These are phyloP conservation scores for Anethum foeniculum DNA, from an alignment of 140 eudicot genomes.

Conservation along the genomic window DNA sequence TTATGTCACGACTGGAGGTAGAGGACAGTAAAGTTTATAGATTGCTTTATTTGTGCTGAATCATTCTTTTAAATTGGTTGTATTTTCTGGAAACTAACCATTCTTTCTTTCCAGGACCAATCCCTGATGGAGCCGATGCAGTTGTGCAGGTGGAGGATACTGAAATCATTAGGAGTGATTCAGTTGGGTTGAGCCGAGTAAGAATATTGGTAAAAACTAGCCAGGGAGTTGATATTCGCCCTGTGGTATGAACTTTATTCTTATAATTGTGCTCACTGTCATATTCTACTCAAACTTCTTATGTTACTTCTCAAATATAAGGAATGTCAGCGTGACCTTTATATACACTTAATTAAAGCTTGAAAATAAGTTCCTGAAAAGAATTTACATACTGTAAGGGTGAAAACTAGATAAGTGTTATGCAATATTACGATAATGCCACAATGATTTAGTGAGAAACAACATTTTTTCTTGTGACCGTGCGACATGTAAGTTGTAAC, in stretches of 20 bases:
- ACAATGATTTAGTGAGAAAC: not conserved
- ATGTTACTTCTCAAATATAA: not conserved
- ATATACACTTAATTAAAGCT: not conserved
- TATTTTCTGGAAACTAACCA: not conserved
- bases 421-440: not conserved
- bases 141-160: slow-evolving; percentile 96
- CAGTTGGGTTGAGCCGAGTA: slow-evolving; percentile 48
- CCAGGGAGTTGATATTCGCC: slow-evolving; percentile 78
- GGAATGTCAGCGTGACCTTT: not conserved
- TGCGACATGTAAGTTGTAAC: not conserved
- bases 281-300: not conserved
- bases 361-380: not conserved
- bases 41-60: not conserved
- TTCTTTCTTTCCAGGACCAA: slow-evolving; percentile 49
- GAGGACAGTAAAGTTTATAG: not conserved
- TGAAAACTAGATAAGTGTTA: too few relatives aligned
- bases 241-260: slow-evolving; percentile 56
- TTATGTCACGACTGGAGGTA: slow-evolving; percentile 93
- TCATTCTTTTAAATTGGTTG: not conserved
- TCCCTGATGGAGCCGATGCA: slow-evolving; percentile 94
- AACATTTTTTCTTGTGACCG: not conserved
- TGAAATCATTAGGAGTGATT: slow-evolving; percentile 32
- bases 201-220: slow-evolving; percentile 47
- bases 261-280: not conserved
- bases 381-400: not conserved